Evolutionary conservation across 768 basidiomycete species (phyloP).

Genomic region (Xerocomellus amylosporus): DNA sequence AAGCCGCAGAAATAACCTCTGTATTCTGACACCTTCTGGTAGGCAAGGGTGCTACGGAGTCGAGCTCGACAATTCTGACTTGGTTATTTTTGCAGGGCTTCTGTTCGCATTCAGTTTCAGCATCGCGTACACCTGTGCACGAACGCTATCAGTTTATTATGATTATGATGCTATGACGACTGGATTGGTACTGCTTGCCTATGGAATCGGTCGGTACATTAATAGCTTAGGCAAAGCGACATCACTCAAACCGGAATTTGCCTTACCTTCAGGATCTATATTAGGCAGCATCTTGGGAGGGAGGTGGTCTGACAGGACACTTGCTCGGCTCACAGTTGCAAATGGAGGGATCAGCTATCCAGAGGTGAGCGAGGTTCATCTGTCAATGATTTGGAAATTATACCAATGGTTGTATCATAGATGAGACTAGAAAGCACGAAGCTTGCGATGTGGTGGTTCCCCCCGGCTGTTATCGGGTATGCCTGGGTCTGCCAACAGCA

Average conservation of each 20-base stretch:
- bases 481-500: conserved; percentile 73
- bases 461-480: conserved; percentile 63
- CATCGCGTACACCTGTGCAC: conserved; percentile 70
- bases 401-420: conserved; percentile 31
- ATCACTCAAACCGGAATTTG: not conserved
- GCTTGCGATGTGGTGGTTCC: conserved; percentile 48
- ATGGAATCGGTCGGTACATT: conserved; percentile 55
- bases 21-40: conserved; percentile 44
- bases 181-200: conserved; percentile 75
- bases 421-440: conserved; percentile 73
- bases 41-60: conserved; percentile 25
- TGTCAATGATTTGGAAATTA: not conserved
- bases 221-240: not conserved
- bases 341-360: conserved; percentile 54
- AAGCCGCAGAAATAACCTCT: conserved; percentile 61
- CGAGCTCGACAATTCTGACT: not conserved
- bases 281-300: conserved; percentile 59
- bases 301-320: conserved; percentile 53
- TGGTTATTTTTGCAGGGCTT: conserved; percentile 43
- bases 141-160: conserved; percentile 66
- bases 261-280: conserved; percentile 39
- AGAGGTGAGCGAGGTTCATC: conserved; percentile 48
- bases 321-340: conserved; percentile 42
- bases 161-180: conserved; percentile 67
- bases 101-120: conserved; percentile 70